Conservation (phyloP, 2,329 filamentous ascomycete species). For the Herpotrichia juniperi region DNA sequence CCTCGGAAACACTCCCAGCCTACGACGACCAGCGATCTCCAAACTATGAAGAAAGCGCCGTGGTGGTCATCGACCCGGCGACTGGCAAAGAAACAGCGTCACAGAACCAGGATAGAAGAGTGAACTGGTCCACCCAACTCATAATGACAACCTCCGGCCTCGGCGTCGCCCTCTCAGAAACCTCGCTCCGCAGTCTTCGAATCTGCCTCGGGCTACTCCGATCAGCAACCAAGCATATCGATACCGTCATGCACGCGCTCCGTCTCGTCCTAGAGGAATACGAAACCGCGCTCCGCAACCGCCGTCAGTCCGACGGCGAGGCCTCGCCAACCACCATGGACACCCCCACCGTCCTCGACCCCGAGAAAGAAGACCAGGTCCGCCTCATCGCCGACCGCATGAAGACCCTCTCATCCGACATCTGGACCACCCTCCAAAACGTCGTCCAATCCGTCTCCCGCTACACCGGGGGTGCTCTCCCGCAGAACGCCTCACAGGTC, state of each 20-base stretch:
- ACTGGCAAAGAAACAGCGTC: constrained; percentile 25
- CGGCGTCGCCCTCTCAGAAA: constrained; percentile 88
- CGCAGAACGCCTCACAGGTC: constrained; percentile 83
- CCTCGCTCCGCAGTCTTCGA: constrained; percentile 81
- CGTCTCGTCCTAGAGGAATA: constrained; percentile 81
- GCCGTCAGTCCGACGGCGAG: constrained; percentile 19
- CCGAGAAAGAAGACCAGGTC: constrained; percentile 47
- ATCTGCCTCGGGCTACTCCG: constrained; percentile 82
- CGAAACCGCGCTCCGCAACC: constrained; percentile 59
- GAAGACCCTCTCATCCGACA: constrained; percentile 62
- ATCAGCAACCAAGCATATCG: constrained; percentile 82
- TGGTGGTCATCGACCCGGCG: constrained; percentile 31
- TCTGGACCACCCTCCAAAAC: constrained; percentile 67
- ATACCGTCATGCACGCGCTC: constrained; percentile 74
- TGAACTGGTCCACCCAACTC: constrained; percentile 78
- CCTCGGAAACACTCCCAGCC: constrained; percentile 79
- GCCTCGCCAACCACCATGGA: constrained; percentile 17
- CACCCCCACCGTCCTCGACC: constrained; percentile 11
- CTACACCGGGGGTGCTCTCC: constrained; percentile 88
- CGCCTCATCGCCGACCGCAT: constrained; percentile 77
- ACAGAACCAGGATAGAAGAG: constrained; percentile 41
- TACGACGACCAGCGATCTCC: constrained; percentile 82
- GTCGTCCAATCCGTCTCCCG: constrained; percentile 86
- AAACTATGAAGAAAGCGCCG: constrained; percentile 69
- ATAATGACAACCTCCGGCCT: constrained; percentile 91